phyloP scores from a whole-genome alignment of 192 early-diverging fungal genomes.

The Entomortierella parvispora region DNA sequence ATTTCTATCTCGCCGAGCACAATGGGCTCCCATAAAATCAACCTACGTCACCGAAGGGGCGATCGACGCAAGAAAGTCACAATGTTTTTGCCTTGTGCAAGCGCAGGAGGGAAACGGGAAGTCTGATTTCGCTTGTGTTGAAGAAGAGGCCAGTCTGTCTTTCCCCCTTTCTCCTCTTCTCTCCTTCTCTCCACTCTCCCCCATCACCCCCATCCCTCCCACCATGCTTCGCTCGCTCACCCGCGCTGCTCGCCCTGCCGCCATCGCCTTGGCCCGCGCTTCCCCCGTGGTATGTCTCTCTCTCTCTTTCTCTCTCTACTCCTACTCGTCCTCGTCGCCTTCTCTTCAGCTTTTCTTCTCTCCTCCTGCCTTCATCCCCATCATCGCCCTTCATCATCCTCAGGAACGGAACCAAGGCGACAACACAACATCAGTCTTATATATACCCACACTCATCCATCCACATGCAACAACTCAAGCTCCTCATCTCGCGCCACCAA shows the following conservation, averaged over 20 bases:
- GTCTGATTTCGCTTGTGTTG: background rate
- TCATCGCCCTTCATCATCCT: constrained; percentile 1
- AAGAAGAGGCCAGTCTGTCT: background rate
- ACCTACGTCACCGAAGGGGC: too few relatives aligned
- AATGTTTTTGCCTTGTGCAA: background rate
- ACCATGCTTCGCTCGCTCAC: constrained; percentile 64
- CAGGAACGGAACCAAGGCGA: too few relatives aligned
- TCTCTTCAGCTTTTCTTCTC: background rate
- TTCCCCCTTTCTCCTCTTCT: background rate
- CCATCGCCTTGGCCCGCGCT: constrained; percentile 56
- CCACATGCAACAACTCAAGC: too few relatives aligned
- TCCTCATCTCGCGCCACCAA: too few relatives aligned
- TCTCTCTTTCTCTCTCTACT: constrained; percentile 1
- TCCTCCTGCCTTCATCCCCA: background rate
- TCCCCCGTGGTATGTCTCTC: constrained; percentile 58
- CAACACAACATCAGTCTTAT: too few relatives aligned
- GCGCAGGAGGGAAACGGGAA: background rate
- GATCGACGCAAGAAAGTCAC: too few relatives aligned
- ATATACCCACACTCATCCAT: too few relatives aligned
- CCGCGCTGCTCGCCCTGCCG: constrained; percentile 58
- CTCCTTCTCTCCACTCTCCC: constrained; percentile 22
- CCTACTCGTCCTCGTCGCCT: background rate
- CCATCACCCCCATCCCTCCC: constrained; percentile 30
- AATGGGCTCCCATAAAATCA: too few relatives aligned
- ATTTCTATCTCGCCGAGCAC: too few relatives aligned